Percentiles rank a stretch among this genome's conserved stretches.
phyloP scores from a whole-genome alignment of 331 rosid genomes.

The Arachis monticola region DNA sequence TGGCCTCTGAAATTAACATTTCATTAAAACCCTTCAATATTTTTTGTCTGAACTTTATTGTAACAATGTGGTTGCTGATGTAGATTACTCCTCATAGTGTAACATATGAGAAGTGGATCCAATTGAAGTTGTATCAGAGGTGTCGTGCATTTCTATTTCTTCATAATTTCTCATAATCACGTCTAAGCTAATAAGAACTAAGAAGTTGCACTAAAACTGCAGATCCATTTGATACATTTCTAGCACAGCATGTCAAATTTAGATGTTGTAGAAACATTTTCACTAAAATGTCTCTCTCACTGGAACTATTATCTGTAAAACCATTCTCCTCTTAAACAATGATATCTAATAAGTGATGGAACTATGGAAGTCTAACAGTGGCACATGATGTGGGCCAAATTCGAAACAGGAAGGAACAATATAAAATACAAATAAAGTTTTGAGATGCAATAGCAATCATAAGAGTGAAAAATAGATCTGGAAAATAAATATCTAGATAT shows the following conservation, averaged over 20 bases:
- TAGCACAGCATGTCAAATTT: constrained; percentile 35
- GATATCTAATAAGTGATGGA: constrained; percentile 35
- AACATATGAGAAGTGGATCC: constrained; percentile 22
- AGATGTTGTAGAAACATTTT: constrained; percentile 32
- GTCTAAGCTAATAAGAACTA: too few species aligned
- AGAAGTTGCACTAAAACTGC: background rate
- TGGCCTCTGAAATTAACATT: constrained; percentile 36
- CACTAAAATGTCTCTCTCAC: constrained; percentile 33
- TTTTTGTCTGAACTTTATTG: constrained; percentile 46
- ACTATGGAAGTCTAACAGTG: constrained; percentile 45
- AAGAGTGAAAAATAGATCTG: constrained; percentile 42
- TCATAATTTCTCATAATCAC: too few species aligned
- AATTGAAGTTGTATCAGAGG: constrained; percentile 10
- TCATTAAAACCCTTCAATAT: constrained; percentile 43
- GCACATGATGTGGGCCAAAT: constrained; percentile 64
- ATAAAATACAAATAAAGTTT: constrained; percentile 3
- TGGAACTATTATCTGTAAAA: constrained; percentile 24
- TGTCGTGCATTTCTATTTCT: background rate
- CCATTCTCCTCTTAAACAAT: constrained; percentile 4
- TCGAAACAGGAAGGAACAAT: constrained; percentile 27
- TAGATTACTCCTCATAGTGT: constrained; percentile 16
- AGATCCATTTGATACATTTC: constrained; percentile 31
- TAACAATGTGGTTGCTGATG: constrained; percentile 38
- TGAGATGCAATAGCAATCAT: constrained; percentile 4
- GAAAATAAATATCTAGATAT: constrained; percentile 43